phyloP scores from a whole-genome alignment of 257 asterid species.

The Handroanthus guayacan region DNA sequence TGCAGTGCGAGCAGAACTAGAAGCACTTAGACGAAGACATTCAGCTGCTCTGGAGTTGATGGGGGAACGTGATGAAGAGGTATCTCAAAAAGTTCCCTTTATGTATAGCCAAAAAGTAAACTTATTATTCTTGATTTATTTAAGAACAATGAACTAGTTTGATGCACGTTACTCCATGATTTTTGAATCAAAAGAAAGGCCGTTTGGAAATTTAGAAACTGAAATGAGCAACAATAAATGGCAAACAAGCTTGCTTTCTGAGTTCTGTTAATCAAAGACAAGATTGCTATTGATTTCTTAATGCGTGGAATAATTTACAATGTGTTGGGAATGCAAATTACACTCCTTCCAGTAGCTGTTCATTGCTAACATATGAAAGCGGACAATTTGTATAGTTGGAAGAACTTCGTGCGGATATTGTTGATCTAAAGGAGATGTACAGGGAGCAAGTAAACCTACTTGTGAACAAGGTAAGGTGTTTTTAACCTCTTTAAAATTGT shows the following conservation, averaged over 20 bases:
- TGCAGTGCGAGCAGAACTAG: constrained; percentile 92
- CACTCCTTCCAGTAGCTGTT: too few species aligned
- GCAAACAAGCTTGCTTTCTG: neutral
- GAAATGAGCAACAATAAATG: neutral
- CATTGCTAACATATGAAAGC: constrained; percentile 17
- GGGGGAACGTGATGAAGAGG: constrained; percentile 99
- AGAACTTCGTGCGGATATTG: constrained; percentile 94
- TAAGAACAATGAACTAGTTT: neutral
- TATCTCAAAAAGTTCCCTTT: constrained; percentile 35
- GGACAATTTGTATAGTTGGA: constrained; percentile 68
- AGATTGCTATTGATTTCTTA: too few species aligned
- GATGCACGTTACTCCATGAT: neutral
- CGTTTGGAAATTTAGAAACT: neutral
- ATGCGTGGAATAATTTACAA: neutral
- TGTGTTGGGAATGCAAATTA: neutral
- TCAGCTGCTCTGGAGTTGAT: constrained; percentile 95
- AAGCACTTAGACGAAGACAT: constrained; percentile 92
- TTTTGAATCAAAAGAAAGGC: neutral
- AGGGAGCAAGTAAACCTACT: constrained; percentile 97
- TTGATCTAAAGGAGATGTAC: constrained; percentile 96
- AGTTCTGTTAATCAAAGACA: too few species aligned
- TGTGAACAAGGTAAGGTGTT: constrained; percentile 73
- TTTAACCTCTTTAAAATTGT: constrained; percentile 1
- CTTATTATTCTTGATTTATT: neutral
- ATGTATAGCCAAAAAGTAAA: constrained; percentile 20